A percentile compares a stretch with the other conserved stretches of the same genome.
Conservation (phyloP, 2,329 filamentous ascomycete species). For the Pleomassaria siparia region DNA sequence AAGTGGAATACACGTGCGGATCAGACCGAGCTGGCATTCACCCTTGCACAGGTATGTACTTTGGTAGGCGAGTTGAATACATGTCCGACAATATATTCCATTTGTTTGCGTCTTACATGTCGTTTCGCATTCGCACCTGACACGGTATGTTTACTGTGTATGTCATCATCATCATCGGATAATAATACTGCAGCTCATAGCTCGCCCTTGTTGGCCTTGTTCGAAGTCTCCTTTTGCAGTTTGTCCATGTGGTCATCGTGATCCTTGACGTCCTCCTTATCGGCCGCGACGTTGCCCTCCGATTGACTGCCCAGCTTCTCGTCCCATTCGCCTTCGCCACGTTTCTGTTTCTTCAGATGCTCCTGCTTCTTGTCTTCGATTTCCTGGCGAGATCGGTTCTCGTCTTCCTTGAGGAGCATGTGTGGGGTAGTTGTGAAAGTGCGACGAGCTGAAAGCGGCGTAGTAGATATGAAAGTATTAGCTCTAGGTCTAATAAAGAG, state of each 20-base stretch:
- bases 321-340: conserved; percentile 47
- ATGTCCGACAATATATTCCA: neutral
- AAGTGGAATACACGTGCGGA: neutral
- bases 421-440: conserved; percentile 34
- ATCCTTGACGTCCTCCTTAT: conserved; percentile 46
- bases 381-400: conserved; percentile 41
- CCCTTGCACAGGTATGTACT: neutral
- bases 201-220: conserved; percentile 44
- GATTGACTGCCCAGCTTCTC: conserved; percentile 46
- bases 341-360: conserved; percentile 46
- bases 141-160: too few species aligned
- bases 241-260: conserved; percentile 48
- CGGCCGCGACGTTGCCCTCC: conserved; percentile 47
- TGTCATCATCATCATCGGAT: too few species aligned
- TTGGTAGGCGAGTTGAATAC: neutral
- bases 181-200: too few species aligned
- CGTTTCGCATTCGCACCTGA: too few species aligned
- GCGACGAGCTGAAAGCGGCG: conserved; percentile 11
- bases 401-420: conserved; percentile 45
- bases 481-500: too few species aligned
- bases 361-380: conserved; percentile 49
- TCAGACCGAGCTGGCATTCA: neutral
- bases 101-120: too few species aligned
- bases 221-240: conserved; percentile 47
- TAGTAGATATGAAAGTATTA: neutral